A percentile compares a stretch with the other conserved stretches of the same genome.
phyloP scores from a whole-genome alignment of 495 filamentous ascomycete species.

The Echria macrotheca region DNA sequence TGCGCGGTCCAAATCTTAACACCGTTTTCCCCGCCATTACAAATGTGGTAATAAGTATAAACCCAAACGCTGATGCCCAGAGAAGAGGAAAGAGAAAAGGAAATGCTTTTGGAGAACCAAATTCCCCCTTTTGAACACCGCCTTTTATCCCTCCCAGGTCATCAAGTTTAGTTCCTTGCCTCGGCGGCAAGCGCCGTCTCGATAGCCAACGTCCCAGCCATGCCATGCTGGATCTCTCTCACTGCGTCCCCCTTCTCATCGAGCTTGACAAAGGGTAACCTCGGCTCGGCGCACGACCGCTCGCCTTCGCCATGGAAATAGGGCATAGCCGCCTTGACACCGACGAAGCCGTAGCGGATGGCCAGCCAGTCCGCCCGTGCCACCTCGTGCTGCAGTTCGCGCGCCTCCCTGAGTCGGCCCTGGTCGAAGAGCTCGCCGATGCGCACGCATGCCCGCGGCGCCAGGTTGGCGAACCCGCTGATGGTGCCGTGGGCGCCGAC shows the following conservation, averaged over 20 bases:
- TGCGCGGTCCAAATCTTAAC: no score
- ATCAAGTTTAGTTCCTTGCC: no score
- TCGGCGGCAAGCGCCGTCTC: slow-evolving; percentile 7
- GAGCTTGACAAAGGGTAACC: slow-evolving; percentile 20
- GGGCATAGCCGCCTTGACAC: slow-evolving; percentile 76
- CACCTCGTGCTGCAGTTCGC: slow-evolving; percentile 62
- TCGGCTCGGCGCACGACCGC: slow-evolving; percentile 13
- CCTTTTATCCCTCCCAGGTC: no score
- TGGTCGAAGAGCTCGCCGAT: slow-evolving; percentile 66
- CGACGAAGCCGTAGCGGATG: slow-evolving; percentile 73
- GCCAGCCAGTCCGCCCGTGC: slow-evolving; percentile 75
- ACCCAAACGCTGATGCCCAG: no score
- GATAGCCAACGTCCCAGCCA: slow-evolving; percentile 10
- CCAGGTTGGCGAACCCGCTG: slow-evolving; percentile 73
- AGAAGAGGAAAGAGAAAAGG: no score
- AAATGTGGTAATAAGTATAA: no score
- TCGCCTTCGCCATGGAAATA: slow-evolving; percentile 67
- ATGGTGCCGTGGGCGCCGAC: slow-evolving; percentile 75
- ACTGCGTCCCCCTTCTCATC: neutral
- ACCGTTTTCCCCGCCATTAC: no score
- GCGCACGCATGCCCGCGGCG: slow-evolving; percentile 66
- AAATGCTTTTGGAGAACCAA: no score
- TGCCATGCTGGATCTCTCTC: slow-evolving; percentile 9
- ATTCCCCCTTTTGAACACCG: no score
- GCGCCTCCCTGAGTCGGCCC: slow-evolving; percentile 64